phyloP scores from a whole-genome alignment of 2,329 filamentous ascomycete genomes.

The Neoascochyta sp. region DNA sequence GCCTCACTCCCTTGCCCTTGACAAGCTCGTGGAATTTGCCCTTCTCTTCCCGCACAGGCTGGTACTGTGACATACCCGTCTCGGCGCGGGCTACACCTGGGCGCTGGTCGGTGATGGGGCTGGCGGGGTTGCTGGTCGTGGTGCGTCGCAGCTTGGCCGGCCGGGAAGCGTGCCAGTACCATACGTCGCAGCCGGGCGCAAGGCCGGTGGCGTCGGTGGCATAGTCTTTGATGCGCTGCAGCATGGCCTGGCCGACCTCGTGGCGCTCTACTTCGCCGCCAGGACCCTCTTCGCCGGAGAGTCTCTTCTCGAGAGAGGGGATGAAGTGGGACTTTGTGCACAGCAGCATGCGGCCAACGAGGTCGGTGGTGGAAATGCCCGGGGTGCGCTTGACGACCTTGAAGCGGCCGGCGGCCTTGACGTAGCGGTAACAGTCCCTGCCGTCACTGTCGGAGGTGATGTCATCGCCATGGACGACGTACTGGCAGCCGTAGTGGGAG shows the following conservation, averaged over 20 bases:
- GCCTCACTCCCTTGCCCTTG: conserved; percentile 64
- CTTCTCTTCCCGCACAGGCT: conserved; percentile 51
- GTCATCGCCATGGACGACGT: conserved; percentile 95
- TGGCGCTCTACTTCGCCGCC: conserved; percentile 66
- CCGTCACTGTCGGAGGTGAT: conserved; percentile 92
- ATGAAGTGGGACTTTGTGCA: conserved; percentile 96
- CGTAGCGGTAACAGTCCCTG: conserved; percentile 95
- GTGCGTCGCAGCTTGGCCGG: conserved; percentile 39
- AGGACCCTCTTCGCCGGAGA: conserved; percentile 69
- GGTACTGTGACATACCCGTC: conserved; percentile 36
- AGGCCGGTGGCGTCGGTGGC: conserved; percentile 81
- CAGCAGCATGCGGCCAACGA: conserved; percentile 96
- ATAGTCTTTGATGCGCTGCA: conserved; percentile 75
- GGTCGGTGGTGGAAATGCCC: conserved; percentile 92
- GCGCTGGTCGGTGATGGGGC: conserved; percentile 11
- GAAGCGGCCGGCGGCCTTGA: conserved; percentile 90
- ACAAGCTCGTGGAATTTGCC: conserved; percentile 67
- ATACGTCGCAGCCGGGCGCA: conserved; percentile 76
- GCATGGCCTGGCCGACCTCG: conserved; percentile 63
- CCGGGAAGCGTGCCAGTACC: conserved; percentile 67
- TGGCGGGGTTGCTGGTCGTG: conserved; percentile 22
- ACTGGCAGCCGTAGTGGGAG: conserved; percentile 88
- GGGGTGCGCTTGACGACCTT: conserved; percentile 96
- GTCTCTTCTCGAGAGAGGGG: conserved; percentile 65
- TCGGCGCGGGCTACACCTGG: conserved; percentile 28